Evolutionary conservation across 306 rosid species (phyloP).

Genomic region (Quercus suber): DNA sequence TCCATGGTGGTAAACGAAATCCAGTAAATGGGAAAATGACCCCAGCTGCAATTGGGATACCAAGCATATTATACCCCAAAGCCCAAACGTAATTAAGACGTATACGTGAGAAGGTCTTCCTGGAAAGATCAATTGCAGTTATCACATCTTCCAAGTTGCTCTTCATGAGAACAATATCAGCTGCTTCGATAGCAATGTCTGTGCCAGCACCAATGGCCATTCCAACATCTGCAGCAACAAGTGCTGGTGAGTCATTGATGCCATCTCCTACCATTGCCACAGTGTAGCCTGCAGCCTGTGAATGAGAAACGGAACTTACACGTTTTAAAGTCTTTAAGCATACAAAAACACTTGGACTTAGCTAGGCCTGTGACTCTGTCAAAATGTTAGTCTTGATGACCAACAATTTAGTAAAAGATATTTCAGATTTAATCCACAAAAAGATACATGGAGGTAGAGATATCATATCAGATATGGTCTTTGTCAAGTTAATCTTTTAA

Average conservation of each 20-base stretch:
- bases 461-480: background rate
- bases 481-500: background rate
- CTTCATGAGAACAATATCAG: slow-evolving; percentile 80
- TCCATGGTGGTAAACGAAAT: slow-evolving; percentile 75
- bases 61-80: slow-evolving; percentile 67
- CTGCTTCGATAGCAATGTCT: slow-evolving; percentile 90
- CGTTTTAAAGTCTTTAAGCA: background rate
- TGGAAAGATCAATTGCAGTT: slow-evolving; percentile 73
- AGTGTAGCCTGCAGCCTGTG: slow-evolving; percentile 47
- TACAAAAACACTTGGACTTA: background rate
- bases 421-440: background rate
- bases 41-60: slow-evolving; percentile 78
- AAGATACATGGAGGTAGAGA: background rate
- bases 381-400: background rate
- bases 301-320: background rate
- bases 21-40: slow-evolving; percentile 53
- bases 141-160: slow-evolving; percentile 82
- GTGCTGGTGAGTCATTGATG: slow-evolving; percentile 82
- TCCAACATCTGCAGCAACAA: slow-evolving; percentile 82
- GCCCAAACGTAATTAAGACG: slow-evolving; percentile 81
- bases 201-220: slow-evolving; percentile 89
- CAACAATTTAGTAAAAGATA: background rate
- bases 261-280: slow-evolving; percentile 95
- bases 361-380: background rate
- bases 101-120: slow-evolving; percentile 58